phyloP scores from a whole-genome alignment of 2,329 filamentous ascomycete genomes.

The Fusarium bulbicola region DNA sequence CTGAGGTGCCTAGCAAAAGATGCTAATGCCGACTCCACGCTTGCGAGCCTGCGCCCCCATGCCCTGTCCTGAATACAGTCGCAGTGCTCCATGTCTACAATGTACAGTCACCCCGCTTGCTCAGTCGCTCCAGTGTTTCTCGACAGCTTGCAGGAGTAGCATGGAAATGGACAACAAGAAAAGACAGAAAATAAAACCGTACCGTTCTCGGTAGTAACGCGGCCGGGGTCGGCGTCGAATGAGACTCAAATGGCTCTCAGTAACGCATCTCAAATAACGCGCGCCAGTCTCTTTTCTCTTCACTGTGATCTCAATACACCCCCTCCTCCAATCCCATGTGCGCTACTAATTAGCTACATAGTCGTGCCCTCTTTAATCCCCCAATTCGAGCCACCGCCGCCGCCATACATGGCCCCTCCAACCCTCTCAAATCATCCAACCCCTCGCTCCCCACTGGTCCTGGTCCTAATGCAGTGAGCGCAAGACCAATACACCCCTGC shows the following conservation, averaged over 20 bases:
- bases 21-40: slow-evolving; percentile 28
- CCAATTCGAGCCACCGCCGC: slow-evolving; percentile 46
- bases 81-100: slow-evolving; percentile 9
- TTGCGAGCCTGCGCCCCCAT: slow-evolving; percentile 30
- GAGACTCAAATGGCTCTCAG: slow-evolving; percentile 35
- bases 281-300: slow-evolving; percentile 38
- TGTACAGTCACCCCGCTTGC: slow-evolving; percentile 25
- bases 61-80: slow-evolving; percentile 27
- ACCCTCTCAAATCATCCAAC: slow-evolving; percentile 42
- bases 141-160: slow-evolving; percentile 29
- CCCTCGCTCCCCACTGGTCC: slow-evolving; percentile 44
- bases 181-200: slow-evolving; percentile 26
- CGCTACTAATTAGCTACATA: slow-evolving; percentile 39
- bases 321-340: slow-evolving; percentile 38
- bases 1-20: slow-evolving; percentile 11
- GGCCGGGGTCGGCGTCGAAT: slow-evolving; percentile 42
- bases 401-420: slow-evolving; percentile 42
- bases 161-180: slow-evolving; percentile 28
- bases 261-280: slow-evolving; percentile 36
- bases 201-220: slow-evolving; percentile 34
- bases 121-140: slow-evolving; percentile 28
- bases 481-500: slow-evolving; percentile 44
- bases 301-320: slow-evolving; percentile 34
- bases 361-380: slow-evolving; percentile 40
- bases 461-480: slow-evolving; percentile 43